phyloP scores from a whole-genome alignment of 2,329 filamentous ascomycete genomes.

The Ophiostoma pallidulum region DNA sequence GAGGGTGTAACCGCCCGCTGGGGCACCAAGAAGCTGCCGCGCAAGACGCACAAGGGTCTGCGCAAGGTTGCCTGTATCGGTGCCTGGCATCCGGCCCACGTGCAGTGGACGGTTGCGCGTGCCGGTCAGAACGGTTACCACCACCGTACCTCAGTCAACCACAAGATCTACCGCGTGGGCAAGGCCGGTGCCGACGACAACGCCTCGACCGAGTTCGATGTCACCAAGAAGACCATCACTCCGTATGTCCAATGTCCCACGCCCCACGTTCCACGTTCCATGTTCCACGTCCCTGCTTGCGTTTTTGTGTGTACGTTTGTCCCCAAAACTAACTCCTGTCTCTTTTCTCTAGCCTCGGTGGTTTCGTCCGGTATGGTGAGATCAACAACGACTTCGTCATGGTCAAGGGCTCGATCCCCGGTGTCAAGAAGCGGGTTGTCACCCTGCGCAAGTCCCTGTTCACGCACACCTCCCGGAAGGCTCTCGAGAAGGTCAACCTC shows the following conservation, averaged over 20 bases:
- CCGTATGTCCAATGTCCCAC: slow-evolving; percentile 60
- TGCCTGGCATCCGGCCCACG: slow-evolving; percentile 99
- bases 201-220: slow-evolving; percentile 88
- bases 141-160: slow-evolving; percentile 99
- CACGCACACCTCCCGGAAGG: slow-evolving; percentile 87
- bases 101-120: slow-evolving; percentile 99
- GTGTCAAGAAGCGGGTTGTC: slow-evolving; percentile 99
- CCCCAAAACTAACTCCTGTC: slow-evolving; percentile 11
- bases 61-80: slow-evolving; percentile 99
- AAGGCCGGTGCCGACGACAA: slow-evolving; percentile 86
- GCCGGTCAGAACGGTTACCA: slow-evolving; percentile 99
- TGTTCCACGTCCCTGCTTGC: not conserved
- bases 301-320: not conserved
- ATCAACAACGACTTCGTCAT: slow-evolving; percentile 98
- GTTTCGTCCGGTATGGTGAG: slow-evolving; percentile 98
- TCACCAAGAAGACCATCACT: slow-evolving; percentile 99
- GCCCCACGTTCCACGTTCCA: not conserved
- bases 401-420: slow-evolving; percentile 94
- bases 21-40: slow-evolving; percentile 99
- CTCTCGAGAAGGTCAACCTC: slow-evolving; percentile 98
- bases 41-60: slow-evolving; percentile 99
- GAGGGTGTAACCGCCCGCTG: slow-evolving; percentile 93
- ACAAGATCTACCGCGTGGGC: slow-evolving; percentile 99
- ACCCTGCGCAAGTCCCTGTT: slow-evolving; percentile 99
- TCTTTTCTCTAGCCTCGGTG: slow-evolving; percentile 64